Evolutionary conservation across 202 grass and related monocot species (phyloP), one percentile per base, ranked within the genome.

Genomic region (Panicum hallii): DNA sequence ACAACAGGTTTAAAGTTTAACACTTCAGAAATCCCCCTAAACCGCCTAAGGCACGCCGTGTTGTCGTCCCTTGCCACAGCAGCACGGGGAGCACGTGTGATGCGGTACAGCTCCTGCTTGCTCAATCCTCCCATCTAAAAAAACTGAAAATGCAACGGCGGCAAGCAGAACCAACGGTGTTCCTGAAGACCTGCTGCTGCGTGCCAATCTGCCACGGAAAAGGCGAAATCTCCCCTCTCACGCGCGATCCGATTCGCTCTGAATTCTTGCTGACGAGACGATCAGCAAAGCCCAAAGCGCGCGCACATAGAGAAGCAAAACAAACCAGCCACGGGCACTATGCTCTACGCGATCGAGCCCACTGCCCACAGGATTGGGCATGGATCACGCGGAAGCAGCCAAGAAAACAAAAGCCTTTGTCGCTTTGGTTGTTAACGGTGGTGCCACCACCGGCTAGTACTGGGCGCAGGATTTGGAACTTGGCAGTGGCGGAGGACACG

Each of bases 351-450:
- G 57, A 63, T 61, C 41, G n/a, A 17, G 56, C 42, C 20, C 28
- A 16, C 43, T 26, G 26, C 26, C 26, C 26, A 26, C 26, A 30
- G 6, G 34, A 41, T 60, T 65, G 48, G 13, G 47, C 63, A 28
- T 81, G 63, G 41, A 79, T 43, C 87, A 70, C 82, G 55, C 38
- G 44, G 87, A 74, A 89, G 56, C 0, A 26, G 26, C 26, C 26
- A 26, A 26, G 26, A 72, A 88, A 72, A 72, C 65, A 72, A 88
- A 83, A 83, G n/a, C 32, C 38, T 56, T 67, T 26, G 11, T 19
- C 46, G 22, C 30, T 63, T 36, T 23, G 40, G 60, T 28, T 56
- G 34, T 55, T 56, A 36, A 10, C 60, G 69, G 57, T 74, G 32
- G 30, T 7, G 9, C 43, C 26, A 73, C 28, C 57, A 58, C 36